Conservation (phyloP, 371 early-diverging fungal genomes). For the Rhizopus arrhizus region DNA sequence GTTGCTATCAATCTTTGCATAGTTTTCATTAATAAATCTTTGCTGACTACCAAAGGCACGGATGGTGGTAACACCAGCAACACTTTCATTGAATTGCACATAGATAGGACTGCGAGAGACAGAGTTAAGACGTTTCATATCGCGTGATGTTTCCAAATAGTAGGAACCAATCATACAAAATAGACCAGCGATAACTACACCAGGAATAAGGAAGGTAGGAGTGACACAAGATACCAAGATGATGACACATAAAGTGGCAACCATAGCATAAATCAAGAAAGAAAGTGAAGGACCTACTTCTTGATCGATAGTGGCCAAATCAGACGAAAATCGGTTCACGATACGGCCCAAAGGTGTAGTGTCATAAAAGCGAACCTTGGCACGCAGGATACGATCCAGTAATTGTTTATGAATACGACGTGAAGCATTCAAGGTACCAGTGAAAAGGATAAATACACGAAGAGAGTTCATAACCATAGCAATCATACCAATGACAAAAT, state of each 20-base stretch:
- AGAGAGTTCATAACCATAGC: constrained; percentile 42
- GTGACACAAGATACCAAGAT: constrained; percentile 49
- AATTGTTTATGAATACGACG: constrained; percentile 61
- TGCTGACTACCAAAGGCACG: constrained; percentile 73
- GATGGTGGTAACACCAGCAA: constrained; percentile 77
- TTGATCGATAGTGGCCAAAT: constrained; percentile 74
- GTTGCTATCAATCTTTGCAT: constrained; percentile 63
- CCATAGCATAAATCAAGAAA: constrained; percentile 47
- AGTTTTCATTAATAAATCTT: constrained; percentile 63
- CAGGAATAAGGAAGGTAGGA: constrained; percentile 58
- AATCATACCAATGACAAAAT: constrained; percentile 54
- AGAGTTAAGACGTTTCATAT: constrained; percentile 87
- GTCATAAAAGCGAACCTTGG: constrained; percentile 85
- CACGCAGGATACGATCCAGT: constrained; percentile 64
- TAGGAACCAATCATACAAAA: constrained; percentile 56
- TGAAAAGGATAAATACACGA: constrained; percentile 47
- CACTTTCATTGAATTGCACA: constrained; percentile 74
- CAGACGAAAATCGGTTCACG: constrained; percentile 82
- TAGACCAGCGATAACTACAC: constrained; percentile 49
- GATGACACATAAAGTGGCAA: constrained; percentile 52
- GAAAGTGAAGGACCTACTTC: constrained; percentile 51
- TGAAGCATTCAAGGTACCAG: constrained; percentile 54
- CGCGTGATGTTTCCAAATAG: constrained; percentile 78
- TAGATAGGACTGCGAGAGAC: constrained; percentile 81
- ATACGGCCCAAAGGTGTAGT: constrained; percentile 85